Evolutionary conservation across 257 asterid species (phyloP), one percentile per base, ranked within the genome.

Genomic region (Eustoma russellianum): DNA sequence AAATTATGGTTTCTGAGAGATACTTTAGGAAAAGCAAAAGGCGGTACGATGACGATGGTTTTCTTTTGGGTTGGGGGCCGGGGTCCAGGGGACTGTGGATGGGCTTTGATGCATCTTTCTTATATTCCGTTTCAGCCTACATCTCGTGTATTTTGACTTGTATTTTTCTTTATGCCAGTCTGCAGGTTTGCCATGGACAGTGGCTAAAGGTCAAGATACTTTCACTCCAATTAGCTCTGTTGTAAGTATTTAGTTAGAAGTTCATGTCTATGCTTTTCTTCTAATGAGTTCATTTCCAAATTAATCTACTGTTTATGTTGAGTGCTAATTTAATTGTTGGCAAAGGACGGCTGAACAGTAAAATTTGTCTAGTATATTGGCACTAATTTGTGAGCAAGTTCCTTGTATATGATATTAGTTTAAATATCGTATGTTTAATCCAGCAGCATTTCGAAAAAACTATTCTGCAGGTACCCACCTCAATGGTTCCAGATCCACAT

Each of bases 141-240:
- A 46, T 19, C 50, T 28, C 41, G 35, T 16, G 48, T 17, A 46
- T 55, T 33, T 38, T 67, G 52, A 65, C 59, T 19, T 52, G 61
- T 50, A 59, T 19, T 33, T 43, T 65, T 63, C 46, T 65, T 14
- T 66, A 57, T 74, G 58, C 63, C 78, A 91, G 98, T 79, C 95
- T 72, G 88, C 94, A 75, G 98, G 98, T 64, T 94, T 92, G 63
- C 97, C 97, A 15, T 92, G 98, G 98, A 82, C 95, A 58, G 69
- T 79, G 62, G 90, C 98, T 65, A 92, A 92, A 66, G 98, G 95
- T 53, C 98, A 83, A 78, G 98, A 92, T 68, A 92, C 98, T 65
- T 92, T 88, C 85, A 88, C 97, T 7, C 98, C 97, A 18, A 85
- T 92, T 74, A 92, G 98, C 81, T 74, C 90, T 52, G 70, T 92